Base-by-base conservation (phyloP, 345 rosid genomes). In the Draba incana region DNA sequence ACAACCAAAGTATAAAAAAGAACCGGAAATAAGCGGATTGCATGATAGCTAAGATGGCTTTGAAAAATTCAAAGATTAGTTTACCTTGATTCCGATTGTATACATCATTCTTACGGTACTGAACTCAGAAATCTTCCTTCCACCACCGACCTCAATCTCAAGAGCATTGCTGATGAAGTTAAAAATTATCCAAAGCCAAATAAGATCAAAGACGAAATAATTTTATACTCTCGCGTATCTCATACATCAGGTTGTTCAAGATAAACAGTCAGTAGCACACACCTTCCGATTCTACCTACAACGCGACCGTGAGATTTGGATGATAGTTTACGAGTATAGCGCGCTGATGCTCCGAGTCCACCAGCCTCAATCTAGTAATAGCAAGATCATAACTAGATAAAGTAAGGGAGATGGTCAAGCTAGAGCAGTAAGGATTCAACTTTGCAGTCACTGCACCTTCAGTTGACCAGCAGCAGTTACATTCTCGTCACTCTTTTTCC, bases 131-230 rank as follows among this genome's bases (percentile, higher is more conserved):
- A 92, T 45, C 81, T 95, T 88, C 75, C 99, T 85, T 72, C 98
- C 97, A 41, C 96, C 98, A 49, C 99, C 97, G 51, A 89, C 68
- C 79, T 92, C 99, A 75, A 95, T 53, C 87, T 92, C 96, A 70
- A 95, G 76, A 64, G 89, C 84, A 79, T 83, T 76, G 78, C 97
- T 95, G 87, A 69, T 80, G 59, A 54, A 9, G 33, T 52, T 58
- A 2, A 43, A 28, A 56, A 20, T 3, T 0, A 46, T 20, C 14
- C 65, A 14, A 39, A 39, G 59, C 39, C 65, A 68, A 14, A 30
- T 37, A 39, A 39, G 31, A 46, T 53, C 12, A 66, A 2, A 25
- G 12, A 23, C 2, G 8, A 15, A 15, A 3, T 10, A 6, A 14
- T 15, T 41, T 50, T 24, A 50, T 70, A 15, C 50, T 39, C 45